Percentiles rank a stretch among this genome's conserved stretches.
phyloP scores from a whole-genome alignment of 1,284 basidiomycete species.

The Cutaneotrichosporon daszewskae region DNA sequence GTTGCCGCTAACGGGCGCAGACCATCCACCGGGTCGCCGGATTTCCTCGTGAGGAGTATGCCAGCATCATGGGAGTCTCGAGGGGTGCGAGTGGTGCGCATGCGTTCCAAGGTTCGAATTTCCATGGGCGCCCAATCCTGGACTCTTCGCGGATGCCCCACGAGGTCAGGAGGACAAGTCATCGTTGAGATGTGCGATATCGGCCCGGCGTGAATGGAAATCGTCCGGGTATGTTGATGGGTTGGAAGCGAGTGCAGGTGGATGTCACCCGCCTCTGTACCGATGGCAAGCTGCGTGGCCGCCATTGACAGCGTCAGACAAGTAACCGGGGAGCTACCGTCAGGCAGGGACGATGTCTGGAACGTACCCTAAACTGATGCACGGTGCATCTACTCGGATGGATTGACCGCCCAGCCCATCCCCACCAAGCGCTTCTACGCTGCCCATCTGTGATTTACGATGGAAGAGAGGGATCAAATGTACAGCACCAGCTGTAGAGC shows the following conservation, averaged over 20 bases:
- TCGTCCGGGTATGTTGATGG: constrained; percentile 76
- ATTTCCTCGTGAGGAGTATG: no score
- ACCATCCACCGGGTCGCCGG: no score
- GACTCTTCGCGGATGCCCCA: constrained; percentile 48
- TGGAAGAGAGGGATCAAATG: constrained; percentile 76
- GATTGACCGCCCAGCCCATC: constrained; percentile 60
- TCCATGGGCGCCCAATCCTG: constrained; percentile 41
- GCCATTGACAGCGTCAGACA: constrained; percentile 68
- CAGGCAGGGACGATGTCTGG: neutral
- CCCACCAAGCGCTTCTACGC: constrained; percentile 66
- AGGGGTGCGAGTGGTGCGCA: constrained; percentile 32
- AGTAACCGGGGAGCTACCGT: constrained; percentile 55
- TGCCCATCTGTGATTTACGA: constrained; percentile 51
- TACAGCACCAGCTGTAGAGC: constrained; percentile 63
- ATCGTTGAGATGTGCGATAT: constrained; percentile 70
- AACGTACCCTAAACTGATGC: constrained; percentile 7
- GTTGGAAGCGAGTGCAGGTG: constrained; percentile 81
- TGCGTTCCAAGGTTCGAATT: constrained; percentile 43
- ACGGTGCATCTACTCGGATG: constrained; percentile 52
- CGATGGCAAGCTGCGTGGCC: constrained; percentile 65
- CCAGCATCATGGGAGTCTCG: constrained; percentile 33
- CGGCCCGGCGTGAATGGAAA: constrained; percentile 62
- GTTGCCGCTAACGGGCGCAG: no score
- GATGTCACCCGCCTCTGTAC: constrained; percentile 67
- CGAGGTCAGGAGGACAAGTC: constrained; percentile 73